Percentiles rank a stretch among this genome's conserved stretches.
These are phyloP conservation scores for Polyporus tsugae DNA, from an alignment of 1,284 basidiomycete genomes.

Conservation along the genomic window DNA sequence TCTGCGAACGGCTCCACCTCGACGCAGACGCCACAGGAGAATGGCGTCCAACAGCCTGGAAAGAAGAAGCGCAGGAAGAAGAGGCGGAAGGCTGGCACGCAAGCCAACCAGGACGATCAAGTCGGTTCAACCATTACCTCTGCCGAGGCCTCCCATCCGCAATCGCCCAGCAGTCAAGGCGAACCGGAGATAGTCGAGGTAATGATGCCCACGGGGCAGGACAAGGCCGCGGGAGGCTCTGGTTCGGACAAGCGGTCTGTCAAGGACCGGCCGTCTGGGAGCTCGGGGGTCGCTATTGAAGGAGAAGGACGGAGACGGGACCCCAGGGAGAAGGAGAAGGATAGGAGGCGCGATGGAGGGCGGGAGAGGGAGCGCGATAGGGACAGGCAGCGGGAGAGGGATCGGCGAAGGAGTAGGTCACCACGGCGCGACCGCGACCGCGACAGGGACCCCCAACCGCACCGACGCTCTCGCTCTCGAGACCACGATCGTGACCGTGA, in stretches of 20 bases:
- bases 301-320: conserved; percentile 8
- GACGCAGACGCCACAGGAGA: background rate
- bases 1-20: background rate
- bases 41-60: conserved; percentile 5
- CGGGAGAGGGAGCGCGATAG: conserved; percentile 6
- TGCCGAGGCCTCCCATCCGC: conserved; percentile 25
- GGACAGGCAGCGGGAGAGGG: conserved; percentile 10
- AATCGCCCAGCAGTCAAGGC: conserved; percentile 12
- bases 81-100: conserved; percentile 25
- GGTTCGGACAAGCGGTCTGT: conserved; percentile 15
- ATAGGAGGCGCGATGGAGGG: background rate
- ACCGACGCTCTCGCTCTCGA: conserved; percentile 27
- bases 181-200: conserved; percentile 17
- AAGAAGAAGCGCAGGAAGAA: conserved; percentile 35
- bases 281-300: background rate
- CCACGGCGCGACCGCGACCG: conserved; percentile 19
- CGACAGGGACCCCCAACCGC: conserved; percentile 15
- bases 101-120: conserved; percentile 24
- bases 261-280: conserved; percentile 15
- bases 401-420: conserved; percentile 25
- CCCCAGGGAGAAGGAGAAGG: conserved; percentile 11
- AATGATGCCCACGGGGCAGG: background rate
- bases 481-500: conserved; percentile 19
- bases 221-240: background rate
- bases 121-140: conserved; percentile 27